Conservation (phyloP, 2,329 filamentous ascomycete species). For the Xylariaceae sp. region DNA sequence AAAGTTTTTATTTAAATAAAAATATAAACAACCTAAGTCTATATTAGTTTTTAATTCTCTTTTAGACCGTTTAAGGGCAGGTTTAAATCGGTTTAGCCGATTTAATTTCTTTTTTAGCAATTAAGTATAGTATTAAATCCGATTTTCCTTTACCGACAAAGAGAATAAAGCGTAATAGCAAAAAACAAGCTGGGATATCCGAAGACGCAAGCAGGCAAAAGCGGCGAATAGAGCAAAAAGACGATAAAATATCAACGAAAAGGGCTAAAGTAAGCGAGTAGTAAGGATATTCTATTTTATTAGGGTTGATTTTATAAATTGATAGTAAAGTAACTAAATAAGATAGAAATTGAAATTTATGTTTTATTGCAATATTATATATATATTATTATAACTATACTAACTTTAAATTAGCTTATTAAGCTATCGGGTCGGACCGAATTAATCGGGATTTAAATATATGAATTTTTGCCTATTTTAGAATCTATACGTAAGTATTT, state of each 20-base stretch:
- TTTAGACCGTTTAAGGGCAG: neutral
- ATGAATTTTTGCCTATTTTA: too few relatives aligned
- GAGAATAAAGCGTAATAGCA: neutral
- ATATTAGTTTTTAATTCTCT: neutral
- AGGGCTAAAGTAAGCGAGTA: neutral
- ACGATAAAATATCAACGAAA: neutral
- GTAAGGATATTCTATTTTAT: too few relatives aligned
- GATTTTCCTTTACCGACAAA: neutral
- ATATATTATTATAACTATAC: too few relatives aligned
- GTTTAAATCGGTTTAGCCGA: neutral
- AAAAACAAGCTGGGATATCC: neutral
- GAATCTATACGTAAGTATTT: too few relatives aligned
- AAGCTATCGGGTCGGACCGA: too few relatives aligned
- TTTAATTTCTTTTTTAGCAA: neutral
- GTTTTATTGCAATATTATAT: too few relatives aligned
- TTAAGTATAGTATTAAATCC: neutral
- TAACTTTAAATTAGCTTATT: too few relatives aligned
- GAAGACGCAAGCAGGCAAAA: neutral
- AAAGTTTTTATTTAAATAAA: conserved; percentile 29
- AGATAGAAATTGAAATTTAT: too few relatives aligned
- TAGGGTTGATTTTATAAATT: too few relatives aligned
- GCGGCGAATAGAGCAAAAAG: neutral
- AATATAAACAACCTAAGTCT: neutral
- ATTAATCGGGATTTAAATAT: too few relatives aligned
- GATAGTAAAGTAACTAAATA: too few relatives aligned